Evolutionary conservation across 371 early-diverging fungal genomes (phyloP).

Genomic region (Mucor ambiguus): DNA sequence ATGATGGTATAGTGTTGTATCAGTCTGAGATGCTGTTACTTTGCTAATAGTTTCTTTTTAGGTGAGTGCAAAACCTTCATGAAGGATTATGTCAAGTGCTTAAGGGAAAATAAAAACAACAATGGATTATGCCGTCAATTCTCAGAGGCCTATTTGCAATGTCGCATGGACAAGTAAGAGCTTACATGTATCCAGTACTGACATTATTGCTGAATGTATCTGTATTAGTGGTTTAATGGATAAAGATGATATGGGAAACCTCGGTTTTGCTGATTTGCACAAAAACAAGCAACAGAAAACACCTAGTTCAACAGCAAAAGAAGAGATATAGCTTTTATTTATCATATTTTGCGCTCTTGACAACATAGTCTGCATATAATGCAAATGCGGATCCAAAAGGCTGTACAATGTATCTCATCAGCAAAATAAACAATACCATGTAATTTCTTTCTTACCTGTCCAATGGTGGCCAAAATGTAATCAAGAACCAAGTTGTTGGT

Average conservation of each 20-base stretch:
- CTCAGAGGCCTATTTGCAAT: conserved; percentile 72
- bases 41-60: conserved; percentile 13
- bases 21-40: neutral
- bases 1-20: conserved; percentile 50
- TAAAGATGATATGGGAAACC: conserved; percentile 66
- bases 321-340: conserved; percentile 2
- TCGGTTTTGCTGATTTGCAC: conserved; percentile 64
- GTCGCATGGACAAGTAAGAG: conserved; percentile 81
- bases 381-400: conserved; percentile 48
- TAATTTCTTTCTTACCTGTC: conserved; percentile 35
- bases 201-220: neutral
- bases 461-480: conserved; percentile 36
- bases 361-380: conserved; percentile 47
- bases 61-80: conserved; percentile 76
- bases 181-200: neutral
- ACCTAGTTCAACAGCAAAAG: neutral
- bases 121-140: conserved; percentile 71
- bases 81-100: conserved; percentile 74
- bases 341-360: conserved; percentile 26
- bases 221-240: conserved; percentile 67
- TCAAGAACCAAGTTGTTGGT: conserved; percentile 48
- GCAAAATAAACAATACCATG: conserved; percentile 4
- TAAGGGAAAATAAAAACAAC: conserved; percentile 69
- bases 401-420: conserved; percentile 20
- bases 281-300: neutral